Evolutionary conservation across 225 moss, liverwort and hornwort genomes (phyloP).

Genomic region (Ulota crispa): DNA sequence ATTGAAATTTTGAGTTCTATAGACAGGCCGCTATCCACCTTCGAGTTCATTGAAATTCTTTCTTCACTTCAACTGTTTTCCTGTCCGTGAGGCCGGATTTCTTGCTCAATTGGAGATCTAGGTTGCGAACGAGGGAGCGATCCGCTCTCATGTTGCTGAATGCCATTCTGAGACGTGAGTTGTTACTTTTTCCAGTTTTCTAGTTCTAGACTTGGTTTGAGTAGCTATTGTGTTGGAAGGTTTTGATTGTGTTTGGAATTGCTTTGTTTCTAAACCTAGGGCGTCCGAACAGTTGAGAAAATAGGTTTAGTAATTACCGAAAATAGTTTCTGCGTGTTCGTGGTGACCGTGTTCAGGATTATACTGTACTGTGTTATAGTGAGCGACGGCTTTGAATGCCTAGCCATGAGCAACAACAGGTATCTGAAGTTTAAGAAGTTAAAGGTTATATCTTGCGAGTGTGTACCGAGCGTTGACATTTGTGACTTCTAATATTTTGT

Average conservation of each 20-base stretch:
- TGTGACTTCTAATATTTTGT: neutral
- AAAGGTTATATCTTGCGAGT: neutral
- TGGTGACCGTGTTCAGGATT: neutral
- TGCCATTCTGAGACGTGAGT: slow-evolving; percentile 11
- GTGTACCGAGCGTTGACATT: neutral
- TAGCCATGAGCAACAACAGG: neutral
- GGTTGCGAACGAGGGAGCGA: neutral
- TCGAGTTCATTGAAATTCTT: neutral
- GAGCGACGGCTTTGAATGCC: neutral
- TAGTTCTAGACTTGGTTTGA: neutral
- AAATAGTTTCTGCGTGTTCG: neutral
- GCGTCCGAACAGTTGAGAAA: neutral
- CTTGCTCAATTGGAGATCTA: neutral
- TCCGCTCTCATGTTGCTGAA: neutral
- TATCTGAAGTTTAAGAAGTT: neutral
- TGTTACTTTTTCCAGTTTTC: neutral
- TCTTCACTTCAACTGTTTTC: neutral
- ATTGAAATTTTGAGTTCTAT: neutral
- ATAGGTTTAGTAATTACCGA: neutral
- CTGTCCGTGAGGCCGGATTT: neutral
- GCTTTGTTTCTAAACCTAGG: neutral
- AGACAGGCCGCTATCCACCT: neutral
- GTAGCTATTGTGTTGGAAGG: neutral
- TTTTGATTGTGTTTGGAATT: neutral
- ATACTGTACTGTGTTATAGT: neutral